phyloP scores from a whole-genome alignment of 176 grass and related monocot genomes.

The Lolium rigidum region DNA sequence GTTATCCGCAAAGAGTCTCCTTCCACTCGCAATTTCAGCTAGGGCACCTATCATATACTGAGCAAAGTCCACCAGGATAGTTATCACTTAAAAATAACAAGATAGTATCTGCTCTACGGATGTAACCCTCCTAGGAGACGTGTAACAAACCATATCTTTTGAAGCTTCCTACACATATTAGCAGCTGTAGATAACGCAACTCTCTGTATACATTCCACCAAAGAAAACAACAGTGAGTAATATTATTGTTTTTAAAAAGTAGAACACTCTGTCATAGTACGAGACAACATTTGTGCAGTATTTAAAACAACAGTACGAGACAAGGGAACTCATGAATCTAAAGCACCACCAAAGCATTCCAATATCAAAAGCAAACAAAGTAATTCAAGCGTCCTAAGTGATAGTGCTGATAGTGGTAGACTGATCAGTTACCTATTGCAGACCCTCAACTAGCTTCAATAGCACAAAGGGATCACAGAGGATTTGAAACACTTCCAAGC shows the following conservation, averaged over 20 bases:
- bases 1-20: constrained; percentile 70
- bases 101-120: neutral
- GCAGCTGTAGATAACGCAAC: constrained; percentile 89
- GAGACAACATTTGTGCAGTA: neutral
- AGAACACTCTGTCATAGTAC: neutral
- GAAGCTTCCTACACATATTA: constrained; percentile 95
- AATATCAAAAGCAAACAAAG: neutral
- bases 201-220: constrained; percentile 58
- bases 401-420: neutral
- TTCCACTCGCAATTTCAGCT: constrained; percentile 82
- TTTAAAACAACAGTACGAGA: neutral
- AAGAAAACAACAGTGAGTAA: constrained; percentile 41
- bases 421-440: neutral
- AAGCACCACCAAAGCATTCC: constrained; percentile 2
- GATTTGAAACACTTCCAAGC: neutral
- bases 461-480: constrained; percentile 17
- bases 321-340: constrained; percentile 3
- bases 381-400: neutral
- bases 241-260: neutral
- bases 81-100: constrained; percentile 16
- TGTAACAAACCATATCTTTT: no score
- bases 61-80: constrained; percentile 19
- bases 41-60: constrained; percentile 91
- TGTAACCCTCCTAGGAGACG: no score
- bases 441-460: neutral